Conservation (phyloP, 202 grass and related monocot species). For the Carex arenaria region DNA sequence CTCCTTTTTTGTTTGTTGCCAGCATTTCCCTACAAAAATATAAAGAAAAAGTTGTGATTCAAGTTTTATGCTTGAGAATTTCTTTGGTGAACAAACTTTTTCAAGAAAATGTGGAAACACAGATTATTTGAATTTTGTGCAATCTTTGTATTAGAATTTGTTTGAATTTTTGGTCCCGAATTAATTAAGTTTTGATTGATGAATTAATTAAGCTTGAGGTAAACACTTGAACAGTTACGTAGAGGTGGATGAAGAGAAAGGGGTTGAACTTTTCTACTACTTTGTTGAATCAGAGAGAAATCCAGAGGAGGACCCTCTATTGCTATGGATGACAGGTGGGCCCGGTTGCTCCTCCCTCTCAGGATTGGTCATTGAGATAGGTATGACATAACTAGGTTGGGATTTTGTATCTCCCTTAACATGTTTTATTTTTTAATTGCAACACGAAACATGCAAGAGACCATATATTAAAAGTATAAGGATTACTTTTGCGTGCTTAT, state of each 20-base stretch:
- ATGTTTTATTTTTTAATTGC: neutral
- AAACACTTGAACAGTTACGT: constrained; percentile 28
- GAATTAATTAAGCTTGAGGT: neutral
- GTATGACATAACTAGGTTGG: constrained; percentile 1
- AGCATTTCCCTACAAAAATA: too few relatives aligned
- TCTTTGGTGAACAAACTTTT: neutral
- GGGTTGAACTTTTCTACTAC: constrained; percentile 56
- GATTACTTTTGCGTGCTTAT: too few relatives aligned
- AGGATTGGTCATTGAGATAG: constrained; percentile 46
- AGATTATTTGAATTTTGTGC: neutral
- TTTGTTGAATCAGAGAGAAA: constrained; percentile 42
- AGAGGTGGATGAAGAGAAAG: constrained; percentile 43
- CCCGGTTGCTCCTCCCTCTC: constrained; percentile 46
- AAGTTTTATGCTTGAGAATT: too few relatives aligned
- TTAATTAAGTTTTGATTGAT: neutral
- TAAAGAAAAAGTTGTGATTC: too few relatives aligned
- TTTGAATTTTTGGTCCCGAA: neutral
- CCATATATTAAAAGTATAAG: neutral
- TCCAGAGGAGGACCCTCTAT: constrained; percentile 29
- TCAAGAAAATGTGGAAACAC: neutral
- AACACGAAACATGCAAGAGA: neutral
- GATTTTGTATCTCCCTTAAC: neutral
- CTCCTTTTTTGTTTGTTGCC: too few relatives aligned
- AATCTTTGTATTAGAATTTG: neutral
- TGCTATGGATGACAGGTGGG: constrained; percentile 56